Base-by-base conservation (phyloP, 2,329 filamentous ascomycete genomes). In the Pyrenophora teres region DNA sequence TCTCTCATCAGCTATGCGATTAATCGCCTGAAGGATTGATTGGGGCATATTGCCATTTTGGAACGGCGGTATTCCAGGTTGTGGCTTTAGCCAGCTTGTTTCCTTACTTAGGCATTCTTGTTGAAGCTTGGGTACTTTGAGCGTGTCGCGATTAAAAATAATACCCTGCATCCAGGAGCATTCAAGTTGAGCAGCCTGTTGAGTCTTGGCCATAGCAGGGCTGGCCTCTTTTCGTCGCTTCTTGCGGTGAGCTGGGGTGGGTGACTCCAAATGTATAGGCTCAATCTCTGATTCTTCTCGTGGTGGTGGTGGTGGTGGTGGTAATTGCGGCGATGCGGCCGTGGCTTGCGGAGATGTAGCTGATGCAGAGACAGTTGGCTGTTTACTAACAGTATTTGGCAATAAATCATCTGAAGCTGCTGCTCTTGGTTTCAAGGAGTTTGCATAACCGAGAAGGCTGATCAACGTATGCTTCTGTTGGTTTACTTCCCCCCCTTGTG, bases 61-160 rank as follows among this genome's bases (percentile, higher is more conserved):
- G 19, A 75, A 72, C 6, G 54, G 54, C 2, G 57, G 47, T 3
- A 37, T n/a, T 13, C 76, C 75, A 3, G 72, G 64, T 13, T 64
- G 56, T 8, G 75, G 56, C 42, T 64, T 60, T 19, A 59, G 46
- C 64, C 64, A 67, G 32, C 64, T 80, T 13, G 78, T 72, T 5
- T 70, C 54, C 9, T 73, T 65, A 5, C 78, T 74, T 1, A 87
- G 68, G 4, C 87, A 70, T 7, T 71, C 59, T 37, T 68, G 63
- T 59, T 87, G 85, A 13, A 80, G 74, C 21, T 66, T 71, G 2
- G 80, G 75, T 4, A 76, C 69, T 25, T 50, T 67, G n/a, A 57
- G 40, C 12, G 61, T 33, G 18, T 58, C 57, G 38, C 58, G 62
- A 33, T 60, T 60, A 45, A 68, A 54, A 6, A 56, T 46, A 9